Evolutionary conservation across 345 rosid genomes (phyloP), one percentile per base, ranked within the genome.

Genomic region (Garcia nutans): DNA sequence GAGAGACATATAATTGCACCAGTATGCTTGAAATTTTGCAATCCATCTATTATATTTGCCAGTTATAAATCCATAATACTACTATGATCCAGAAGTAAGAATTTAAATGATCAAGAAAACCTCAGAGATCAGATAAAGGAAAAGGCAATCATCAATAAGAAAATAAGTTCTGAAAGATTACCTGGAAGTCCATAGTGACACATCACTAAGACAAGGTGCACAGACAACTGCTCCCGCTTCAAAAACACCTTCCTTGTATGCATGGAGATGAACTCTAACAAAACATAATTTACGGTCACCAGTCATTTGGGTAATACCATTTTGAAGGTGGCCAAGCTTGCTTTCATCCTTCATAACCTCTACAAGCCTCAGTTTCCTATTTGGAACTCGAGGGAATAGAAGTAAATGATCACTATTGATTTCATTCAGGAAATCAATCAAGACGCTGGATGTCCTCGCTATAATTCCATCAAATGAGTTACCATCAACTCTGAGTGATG

Each of bases 141-240:
- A 26, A 28, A 49, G 1, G 52, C 9, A 20, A 72, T 3, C 15
- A 54, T 52, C 6, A 54, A 70, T 2, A 17, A 58, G 70, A 28
- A 50, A 37, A 7, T 4, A 59, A 42, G 9, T 16, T 49, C 0
- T 16, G 9, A 24, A 65, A 68, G 22, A 49, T 24, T 81, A 95
- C 96, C 98, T 90, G 63, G 85, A 87, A 81, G 85, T 86, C 86
- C 85, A 78, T 15, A 76, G 41, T 20, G 85, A 85, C 78, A 89
- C 74, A 83, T 93, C 98, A 42, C 79, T 57, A 33, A 78, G 77
- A 70, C 17, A 65, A 55, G 94, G 96, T 49, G 93, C 93, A 63
- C 96, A 88, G 60, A 95, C 80, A 78, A 95, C 83, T 6, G 98
- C 97, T 42, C 96, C 96, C 69, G 88, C 98, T 82, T 93, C 96